Evolutionary conservation across 225 moss, liverwort and hornwort species (phyloP).

Genomic region (Takakia lepidozioides): DNA sequence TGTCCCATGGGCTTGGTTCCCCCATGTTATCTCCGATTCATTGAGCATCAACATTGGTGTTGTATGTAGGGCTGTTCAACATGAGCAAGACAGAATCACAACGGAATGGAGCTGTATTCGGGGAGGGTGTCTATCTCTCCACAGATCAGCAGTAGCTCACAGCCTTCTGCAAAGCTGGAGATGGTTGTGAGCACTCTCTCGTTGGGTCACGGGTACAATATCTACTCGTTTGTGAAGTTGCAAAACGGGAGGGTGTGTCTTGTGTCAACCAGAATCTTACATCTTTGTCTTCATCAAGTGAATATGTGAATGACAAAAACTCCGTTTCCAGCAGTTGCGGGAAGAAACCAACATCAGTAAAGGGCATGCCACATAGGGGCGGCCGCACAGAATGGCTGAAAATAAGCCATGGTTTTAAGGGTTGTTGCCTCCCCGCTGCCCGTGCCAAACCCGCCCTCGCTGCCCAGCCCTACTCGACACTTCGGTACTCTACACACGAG

Average conservation of each 20-base stretch:
- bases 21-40: too few relatives aligned
- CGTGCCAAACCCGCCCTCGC: too few relatives aligned
- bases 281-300: constrained; percentile 2
- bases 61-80: constrained; percentile 47
- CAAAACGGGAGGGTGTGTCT: constrained; percentile 27
- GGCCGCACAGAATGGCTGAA: too few relatives aligned
- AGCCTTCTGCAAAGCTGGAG: constrained; percentile 44
- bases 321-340: constrained; percentile 1
- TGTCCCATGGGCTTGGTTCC: too few relatives aligned
- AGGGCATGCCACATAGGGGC: constrained; percentile 11
- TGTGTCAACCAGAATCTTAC: constrained; percentile 13
- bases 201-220: constrained; percentile 43
- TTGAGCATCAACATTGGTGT: too few relatives aligned
- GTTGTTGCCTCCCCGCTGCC: too few relatives aligned
- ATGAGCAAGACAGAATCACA: constrained; percentile 48
- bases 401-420: too few relatives aligned
- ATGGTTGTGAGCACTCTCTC: constrained; percentile 44
- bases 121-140: constrained; percentile 48
- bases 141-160: constrained; percentile 42
- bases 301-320: neutral
- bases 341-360: constrained; percentile 5
- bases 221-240: constrained; percentile 45
- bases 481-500: too few relatives aligned
- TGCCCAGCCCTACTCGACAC: too few relatives aligned
- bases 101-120: constrained; percentile 50